Evolutionary conservation across 2,329 filamentous ascomycete genomes (phyloP), one percentile per base, ranked within the genome.

Genomic region (Fusarium sp.): DNA sequence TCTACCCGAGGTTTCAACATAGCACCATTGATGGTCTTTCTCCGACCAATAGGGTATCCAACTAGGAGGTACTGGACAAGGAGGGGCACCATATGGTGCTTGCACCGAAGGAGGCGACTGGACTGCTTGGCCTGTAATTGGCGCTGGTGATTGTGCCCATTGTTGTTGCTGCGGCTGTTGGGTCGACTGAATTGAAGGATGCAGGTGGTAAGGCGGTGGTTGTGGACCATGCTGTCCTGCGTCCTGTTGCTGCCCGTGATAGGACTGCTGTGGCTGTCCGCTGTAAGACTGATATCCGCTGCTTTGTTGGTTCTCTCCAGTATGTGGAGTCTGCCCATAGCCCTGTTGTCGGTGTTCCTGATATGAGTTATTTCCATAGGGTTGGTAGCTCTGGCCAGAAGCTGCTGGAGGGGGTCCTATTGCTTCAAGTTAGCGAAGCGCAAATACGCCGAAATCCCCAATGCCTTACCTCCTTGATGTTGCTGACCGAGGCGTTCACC

Each of bases 31-130:
- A 1, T 40, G 23, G 17, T 61, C 62, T 11, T 58, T 18, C 7
- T 61, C 65, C 17, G 66, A 79, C 63, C 17, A 74, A 69, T 40
- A 60, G 35, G 48, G 54, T 45, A 62, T 71, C 70, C 50, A 76
- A 0, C 20, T 47, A 9, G 65, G 61, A 13, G 65, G 65, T 14
- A 42, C 29, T 3, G 61, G 66, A 5, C 65, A 51, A 2, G 40
- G 43, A 4, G 43, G 23, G 4, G 15, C 17, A 6, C 17, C 8
- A 4, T 36, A 48, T 5, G 20, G 8, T 1, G 9, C 1, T 6
- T 15, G 6, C 1, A 1, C 3, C 2, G 9, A 10, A 2, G 17
- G 11, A 4, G 20, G 4, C 1, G 31, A 15, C 4, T 48, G 20
- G 8, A 25, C 27, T 1, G 56, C 31, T 13, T 49, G 41, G 14